phyloP scores from a whole-genome alignment of 164 flowering plant genomes.

The Taxillus chinensis region DNA sequence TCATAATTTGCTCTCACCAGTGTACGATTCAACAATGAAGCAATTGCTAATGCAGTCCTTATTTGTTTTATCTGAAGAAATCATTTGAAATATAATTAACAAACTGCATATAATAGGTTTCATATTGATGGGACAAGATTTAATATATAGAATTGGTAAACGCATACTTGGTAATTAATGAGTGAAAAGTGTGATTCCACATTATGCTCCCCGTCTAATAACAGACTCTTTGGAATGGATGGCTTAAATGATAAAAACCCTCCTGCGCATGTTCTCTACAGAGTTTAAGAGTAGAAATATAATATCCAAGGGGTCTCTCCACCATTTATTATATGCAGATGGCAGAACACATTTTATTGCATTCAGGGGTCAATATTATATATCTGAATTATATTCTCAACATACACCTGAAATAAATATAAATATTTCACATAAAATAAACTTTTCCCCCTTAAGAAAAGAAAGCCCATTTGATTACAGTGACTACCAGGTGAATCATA shows the following conservation, averaged over 20 bases:
- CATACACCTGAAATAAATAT: too few species aligned
- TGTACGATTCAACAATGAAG: slow-evolving; percentile 74
- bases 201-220: slow-evolving; percentile 74
- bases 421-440: too few species aligned
- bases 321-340: not conserved
- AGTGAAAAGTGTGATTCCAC: slow-evolving; percentile 81
- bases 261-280: slow-evolving; percentile 46
- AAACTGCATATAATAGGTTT: not conserved
- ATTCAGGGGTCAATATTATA: not conserved
- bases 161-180: slow-evolving; percentile 70
- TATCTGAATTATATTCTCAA: too few species aligned
- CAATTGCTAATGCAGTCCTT: slow-evolving; percentile 85
- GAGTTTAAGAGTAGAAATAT: not conserved
- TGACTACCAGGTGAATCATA: slow-evolving; percentile 73
- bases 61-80: slow-evolving; percentile 81
- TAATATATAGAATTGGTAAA: slow-evolving; percentile 9
- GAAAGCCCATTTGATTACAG: too few species aligned
- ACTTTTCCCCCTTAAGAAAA: too few species aligned
- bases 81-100: not conserved
- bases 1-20: slow-evolving; percentile 45
- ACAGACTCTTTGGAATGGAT: slow-evolving; percentile 71
- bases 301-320: not conserved
- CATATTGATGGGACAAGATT: slow-evolving; percentile 1
- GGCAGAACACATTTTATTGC: not conserved
- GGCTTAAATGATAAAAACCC: slow-evolving; percentile 91